Evolutionary conservation across 2,329 filamentous ascomycete genomes (phyloP), one percentile per base, ranked within the genome.

Genomic region (Cordyceps pruinosa): DNA sequence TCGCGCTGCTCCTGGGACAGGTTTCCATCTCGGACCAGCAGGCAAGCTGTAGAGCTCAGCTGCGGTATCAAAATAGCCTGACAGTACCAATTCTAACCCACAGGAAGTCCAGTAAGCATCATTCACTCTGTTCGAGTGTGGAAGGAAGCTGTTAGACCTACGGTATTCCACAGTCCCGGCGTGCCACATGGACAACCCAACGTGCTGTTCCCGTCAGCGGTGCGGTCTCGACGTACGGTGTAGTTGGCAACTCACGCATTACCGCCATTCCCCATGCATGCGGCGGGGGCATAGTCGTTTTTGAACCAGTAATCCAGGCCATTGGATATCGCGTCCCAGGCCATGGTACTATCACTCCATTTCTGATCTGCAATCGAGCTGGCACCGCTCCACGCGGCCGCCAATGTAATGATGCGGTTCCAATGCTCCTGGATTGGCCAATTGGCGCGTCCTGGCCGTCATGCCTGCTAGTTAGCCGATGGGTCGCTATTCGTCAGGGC

Each of bases 401-500:
- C 61, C n/a, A 62, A 61, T 42, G 60, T 45, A 21, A 58, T 58
- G 37, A 58, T 62, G 21, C 63, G 57, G 48, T 65, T 63, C 62
- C 62, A 63, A 47, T 65, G 63, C 37, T 61, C 57, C 52, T 64
- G 63, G 10, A 62, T 61, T 2, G 62, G 62, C 63, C 63, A 65
- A 37, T 65, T 64, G 49, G 63, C 63, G 26, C 62, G 61, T 49
- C 59, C 63, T 64, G 17, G 9, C 7, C 49, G 4, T 15, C 13
- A 35, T 17, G 2, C 3, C 34, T 25, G 17, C n/a, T 9, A 6
- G 42, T 46, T 17, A 46, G 32, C 30, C 39, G 9, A 21, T 17
- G 15, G 3, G 13, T 15, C 37, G 35, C 39, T 26, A 9, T 21
- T 17, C 13, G n/a, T 26, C 15, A 42, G 15, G 45, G 23, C 9